Conservation (phyloP, 2,329 filamentous ascomycete species). For the Verruconis gallopava region DNA sequence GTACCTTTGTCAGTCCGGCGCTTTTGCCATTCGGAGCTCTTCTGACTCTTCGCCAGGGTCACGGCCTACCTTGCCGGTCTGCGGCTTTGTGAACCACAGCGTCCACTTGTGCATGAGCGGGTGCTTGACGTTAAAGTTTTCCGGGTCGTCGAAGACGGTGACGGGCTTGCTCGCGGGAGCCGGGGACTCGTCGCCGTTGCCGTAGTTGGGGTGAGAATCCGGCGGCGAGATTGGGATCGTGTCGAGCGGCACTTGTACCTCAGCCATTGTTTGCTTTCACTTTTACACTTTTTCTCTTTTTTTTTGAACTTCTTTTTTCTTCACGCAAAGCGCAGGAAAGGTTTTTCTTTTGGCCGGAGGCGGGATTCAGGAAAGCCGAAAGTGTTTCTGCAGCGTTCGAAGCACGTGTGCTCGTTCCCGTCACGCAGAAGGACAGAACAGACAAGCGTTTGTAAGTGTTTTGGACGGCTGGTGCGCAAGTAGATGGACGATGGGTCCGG, state of each 20-base stretch:
- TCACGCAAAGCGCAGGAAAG: too few species aligned
- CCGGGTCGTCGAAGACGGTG: conserved; percentile 95
- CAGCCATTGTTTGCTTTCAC: conserved; percentile 21
- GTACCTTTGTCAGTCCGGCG: background rate
- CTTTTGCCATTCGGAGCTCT: too few species aligned
- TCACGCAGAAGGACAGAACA: background rate
- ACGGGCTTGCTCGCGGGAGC: conserved; percentile 45
- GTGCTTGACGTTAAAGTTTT: conserved; percentile 99
- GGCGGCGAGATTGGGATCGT: conserved; percentile 43
- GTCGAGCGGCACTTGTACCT: conserved; percentile 38
- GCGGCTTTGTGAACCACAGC: conserved; percentile 97
- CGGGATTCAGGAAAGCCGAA: too few species aligned
- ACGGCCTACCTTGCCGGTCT: conserved; percentile 69
- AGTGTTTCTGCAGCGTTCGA: background rate
- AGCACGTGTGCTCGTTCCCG: background rate
- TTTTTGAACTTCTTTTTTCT: too few species aligned
- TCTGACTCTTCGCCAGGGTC: conserved; percentile 15
- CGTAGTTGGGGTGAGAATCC: conserved; percentile 30
- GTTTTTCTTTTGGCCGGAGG: too few species aligned
- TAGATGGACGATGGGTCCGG: too few species aligned
- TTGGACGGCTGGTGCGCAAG: background rate
- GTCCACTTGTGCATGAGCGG: conserved; percentile 97
- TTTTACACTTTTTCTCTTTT: too few species aligned
- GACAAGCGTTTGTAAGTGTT: background rate
- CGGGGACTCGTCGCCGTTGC: conserved; percentile 28